Evolutionary conservation across 1,139 yeast genomes (phyloP).

Genomic region (Pichia sp.): DNA sequence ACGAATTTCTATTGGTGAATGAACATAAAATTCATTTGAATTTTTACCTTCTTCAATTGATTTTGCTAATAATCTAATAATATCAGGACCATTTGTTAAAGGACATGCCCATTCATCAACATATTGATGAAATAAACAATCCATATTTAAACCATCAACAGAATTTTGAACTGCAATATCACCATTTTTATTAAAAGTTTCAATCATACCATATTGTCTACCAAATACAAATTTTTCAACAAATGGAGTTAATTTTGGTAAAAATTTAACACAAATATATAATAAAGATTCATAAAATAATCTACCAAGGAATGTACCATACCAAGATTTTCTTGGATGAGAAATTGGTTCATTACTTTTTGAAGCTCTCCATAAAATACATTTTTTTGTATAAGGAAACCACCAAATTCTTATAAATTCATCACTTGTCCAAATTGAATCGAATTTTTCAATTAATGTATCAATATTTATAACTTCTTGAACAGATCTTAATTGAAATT

Average conservation of each 20-base stretch:
- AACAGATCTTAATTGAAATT: constrained; percentile 70
- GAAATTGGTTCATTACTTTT: constrained; percentile 60
- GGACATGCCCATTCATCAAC: constrained; percentile 98
- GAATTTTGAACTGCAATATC: constrained; percentile 71
- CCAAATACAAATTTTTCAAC: constrained; percentile 80
- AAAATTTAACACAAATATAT: constrained; percentile 69
- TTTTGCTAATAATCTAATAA: constrained; percentile 56
- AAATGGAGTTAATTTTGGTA: constrained; percentile 72
- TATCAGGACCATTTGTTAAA: constrained; percentile 65
- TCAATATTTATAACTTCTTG: constrained; percentile 80
- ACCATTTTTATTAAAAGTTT: constrained; percentile 63
- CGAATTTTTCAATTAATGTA: constrained; percentile 62
- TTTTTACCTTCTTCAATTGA: constrained; percentile 58
- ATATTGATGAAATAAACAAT: constrained; percentile 88
- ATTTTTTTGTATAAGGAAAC: constrained; percentile 87
- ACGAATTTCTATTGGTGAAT: constrained; percentile 93
- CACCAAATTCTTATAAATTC: constrained; percentile 95
- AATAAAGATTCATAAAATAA: constrained; percentile 70
- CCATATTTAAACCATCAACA: constrained; percentile 89
- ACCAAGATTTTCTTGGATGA: constrained; percentile 74
- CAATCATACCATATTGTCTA: constrained; percentile 76
- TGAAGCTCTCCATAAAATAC: constrained; percentile 86
- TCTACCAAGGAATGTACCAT: constrained; percentile 75
- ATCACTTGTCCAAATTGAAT: constrained; percentile 76
- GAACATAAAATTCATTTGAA: constrained; percentile 66